Evolutionary conservation across 2,329 filamentous ascomycete species (phyloP), one percentile per base, ranked within the genome.

Genomic region (Acrocalymma vagum): DNA sequence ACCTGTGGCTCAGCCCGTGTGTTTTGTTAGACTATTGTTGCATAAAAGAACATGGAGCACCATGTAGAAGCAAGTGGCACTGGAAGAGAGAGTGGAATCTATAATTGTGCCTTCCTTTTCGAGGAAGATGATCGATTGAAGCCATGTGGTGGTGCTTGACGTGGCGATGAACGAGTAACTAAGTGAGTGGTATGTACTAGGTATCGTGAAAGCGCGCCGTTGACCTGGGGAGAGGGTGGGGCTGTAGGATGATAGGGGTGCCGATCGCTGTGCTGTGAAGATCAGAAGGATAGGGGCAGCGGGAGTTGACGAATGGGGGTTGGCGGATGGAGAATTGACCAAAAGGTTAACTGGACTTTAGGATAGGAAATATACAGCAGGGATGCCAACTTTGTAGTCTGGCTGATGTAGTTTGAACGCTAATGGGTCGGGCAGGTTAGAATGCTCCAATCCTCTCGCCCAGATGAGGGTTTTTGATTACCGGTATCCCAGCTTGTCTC

Each of bases 361-460:
- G 38, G 31, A 36, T 45, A 23, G 30, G 35, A 22, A 38, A 42
- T 66, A 66, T 63, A 55, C 45, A 18, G 39, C 60, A 57, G 55
- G 62, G 62, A 27, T n/a, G n/a, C n/a, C n/a, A n/a, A n/a, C n/a
- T n/a, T n/a, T n/a, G n/a, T n/a, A n/a, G n/a, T n/a, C n/a, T n/a
- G n/a, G n/a, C n/a, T 48, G 14, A 11, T 35, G 22, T 45, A 45
- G 35, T 36, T 22, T 34, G 26, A 15, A 31, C n/a, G 22, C 13
- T 18, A 25, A 14, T 13, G 16, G 16, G 25, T n/a, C 9, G 25
- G 13, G 25, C 28, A 17, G 35, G n/a, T n/a, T n/a, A n/a, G n/a
- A n/a, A n/a, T n/a, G n/a, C n/a, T n/a, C n/a, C n/a, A n/a, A n/a
- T n/a, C n/a, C n/a, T n/a, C n/a, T n/a, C n/a, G n/a, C n/a, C n/a